Evolutionary conservation across 352 stramenopile species (phyloP).

Genomic region (Phytophthora pini): DNA sequence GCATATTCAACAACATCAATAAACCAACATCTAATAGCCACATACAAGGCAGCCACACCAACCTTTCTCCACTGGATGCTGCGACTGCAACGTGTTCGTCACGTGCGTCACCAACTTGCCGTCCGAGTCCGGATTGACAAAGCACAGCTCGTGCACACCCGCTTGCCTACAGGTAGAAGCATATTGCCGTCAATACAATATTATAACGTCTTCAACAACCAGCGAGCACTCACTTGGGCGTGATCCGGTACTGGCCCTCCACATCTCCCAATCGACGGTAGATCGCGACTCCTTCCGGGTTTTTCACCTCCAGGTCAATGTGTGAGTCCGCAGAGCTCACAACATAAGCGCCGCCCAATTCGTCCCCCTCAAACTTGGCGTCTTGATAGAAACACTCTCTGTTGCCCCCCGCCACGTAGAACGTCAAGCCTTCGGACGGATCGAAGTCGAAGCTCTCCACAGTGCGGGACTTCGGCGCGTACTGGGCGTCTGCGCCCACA

Average conservation of each 20-base stretch:
- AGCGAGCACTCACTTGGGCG: conserved; percentile 51
- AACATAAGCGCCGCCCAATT: conserved; percentile 71
- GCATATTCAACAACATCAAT: conserved; percentile 3
- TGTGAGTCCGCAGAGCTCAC: conserved; percentile 77
- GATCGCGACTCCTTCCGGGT: conserved; percentile 60
- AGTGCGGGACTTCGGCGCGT: conserved; percentile 48
- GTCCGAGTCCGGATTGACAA: conserved; percentile 74
- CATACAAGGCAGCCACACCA: neutral
- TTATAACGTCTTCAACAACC: neutral
- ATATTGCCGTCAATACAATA: neutral
- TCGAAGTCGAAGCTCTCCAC: conserved; percentile 84
- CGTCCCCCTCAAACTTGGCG: conserved; percentile 69
- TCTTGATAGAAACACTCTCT: conserved; percentile 78
- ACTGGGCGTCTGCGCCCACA: conserved; percentile 31
- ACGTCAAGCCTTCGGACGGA: conserved; percentile 80
- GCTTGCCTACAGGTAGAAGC: conserved; percentile 37
- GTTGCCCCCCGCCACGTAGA: conserved; percentile 57
- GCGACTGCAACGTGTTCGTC: conserved; percentile 79
- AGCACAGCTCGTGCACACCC: conserved; percentile 77
- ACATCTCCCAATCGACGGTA: conserved; percentile 65
- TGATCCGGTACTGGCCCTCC: conserved; percentile 75
- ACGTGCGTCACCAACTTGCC: conserved; percentile 85
- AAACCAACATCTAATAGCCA: neutral
- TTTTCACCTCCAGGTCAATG: conserved; percentile 81
- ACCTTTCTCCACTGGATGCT: conserved; percentile 84